Evolutionary conservation across 2,329 filamentous ascomycete species (phyloP).

Genomic region (Ophiocordyceps unilateralis): DNA sequence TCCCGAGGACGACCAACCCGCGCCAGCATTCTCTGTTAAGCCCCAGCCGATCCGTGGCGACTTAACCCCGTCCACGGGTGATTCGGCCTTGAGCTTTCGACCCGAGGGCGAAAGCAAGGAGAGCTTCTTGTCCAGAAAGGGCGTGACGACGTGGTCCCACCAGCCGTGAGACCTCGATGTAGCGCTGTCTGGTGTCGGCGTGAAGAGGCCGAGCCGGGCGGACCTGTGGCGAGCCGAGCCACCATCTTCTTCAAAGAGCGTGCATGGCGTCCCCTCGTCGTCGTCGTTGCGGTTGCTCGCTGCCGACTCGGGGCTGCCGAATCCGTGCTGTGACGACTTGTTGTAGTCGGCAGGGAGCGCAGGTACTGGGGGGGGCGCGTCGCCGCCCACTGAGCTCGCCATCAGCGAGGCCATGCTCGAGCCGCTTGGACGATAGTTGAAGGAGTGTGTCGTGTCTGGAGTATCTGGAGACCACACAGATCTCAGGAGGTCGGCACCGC

Average conservation of each 20-base stretch:
- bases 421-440: slow-evolving; percentile 23
- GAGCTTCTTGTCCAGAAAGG: slow-evolving; percentile 35
- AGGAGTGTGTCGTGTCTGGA: slow-evolving; percentile 28
- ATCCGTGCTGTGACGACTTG: slow-evolving; percentile 13
- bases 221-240: slow-evolving; percentile 22
- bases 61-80: slow-evolving; percentile 12
- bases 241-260: slow-evolving; percentile 55
- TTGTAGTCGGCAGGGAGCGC: slow-evolving; percentile 30
- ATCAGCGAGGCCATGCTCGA: slow-evolving; percentile 47
- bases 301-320: slow-evolving; percentile 18
- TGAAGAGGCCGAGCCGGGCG: slow-evolving; percentile 14
- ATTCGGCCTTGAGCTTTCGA: slow-evolving; percentile 15
- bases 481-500: slow-evolving; percentile 7
- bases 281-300: slow-evolving; percentile 24
- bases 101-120: slow-evolving; percentile 28
- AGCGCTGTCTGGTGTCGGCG: slow-evolving; percentile 26
- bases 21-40: slow-evolving; percentile 4
- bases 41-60: slow-evolving; percentile 19
- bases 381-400: slow-evolving; percentile 11
- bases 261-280: slow-evolving; percentile 39
- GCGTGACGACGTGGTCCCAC: slow-evolving; percentile 64
- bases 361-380: slow-evolving; percentile 41
- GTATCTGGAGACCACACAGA: slow-evolving; percentile 47
- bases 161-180: slow-evolving; percentile 48
- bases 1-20: slow-evolving; percentile 6